phyloP scores from a whole-genome alignment of 768 basidiomycete genomes.

The Suillus occidentalis region DNA sequence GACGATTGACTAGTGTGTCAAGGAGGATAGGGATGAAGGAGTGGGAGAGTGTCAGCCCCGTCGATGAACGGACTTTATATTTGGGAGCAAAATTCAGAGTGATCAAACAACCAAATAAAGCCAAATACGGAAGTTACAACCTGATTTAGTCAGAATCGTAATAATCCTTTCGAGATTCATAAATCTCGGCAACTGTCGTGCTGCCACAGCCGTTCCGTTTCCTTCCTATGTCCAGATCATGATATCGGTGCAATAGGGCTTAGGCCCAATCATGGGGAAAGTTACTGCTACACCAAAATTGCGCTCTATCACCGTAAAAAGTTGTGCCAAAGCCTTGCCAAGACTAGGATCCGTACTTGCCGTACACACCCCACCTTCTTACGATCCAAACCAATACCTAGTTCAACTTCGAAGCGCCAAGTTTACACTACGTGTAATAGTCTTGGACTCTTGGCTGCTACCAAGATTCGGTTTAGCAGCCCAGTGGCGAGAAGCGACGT shows the following conservation, averaged over 20 bases:
- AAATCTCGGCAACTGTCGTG: conserved; percentile 25
- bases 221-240: conserved; percentile 18
- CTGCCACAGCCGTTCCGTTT: conserved; percentile 14
- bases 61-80: conserved; percentile 36
- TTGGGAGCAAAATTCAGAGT: conserved; percentile 25
- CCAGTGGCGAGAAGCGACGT: not conserved
- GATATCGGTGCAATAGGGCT: not conserved
- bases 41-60: conserved; percentile 31
- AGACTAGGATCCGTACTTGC: not conserved
- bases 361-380: not conserved
- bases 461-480: not conserved
- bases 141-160: conserved; percentile 22
- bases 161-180: conserved; percentile 13
- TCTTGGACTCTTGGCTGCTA: not conserved
- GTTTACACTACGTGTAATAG: conserved; percentile 1
- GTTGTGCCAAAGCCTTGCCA: not conserved
- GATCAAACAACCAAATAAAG: conserved; percentile 26
- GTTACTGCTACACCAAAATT: not conserved
- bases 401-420: not conserved
- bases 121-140: conserved; percentile 22
- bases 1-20: conserved; percentile 10
- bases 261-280: not conserved
- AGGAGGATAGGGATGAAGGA: conserved; percentile 24
- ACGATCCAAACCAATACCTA: not conserved
- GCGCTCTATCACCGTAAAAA: conserved; percentile 1